A percentile compares a stretch with the other conserved stretches of the same genome.
phyloP scores from a whole-genome alignment of 805 yeast species.

The Sugiyamaella chiloensis region DNA sequence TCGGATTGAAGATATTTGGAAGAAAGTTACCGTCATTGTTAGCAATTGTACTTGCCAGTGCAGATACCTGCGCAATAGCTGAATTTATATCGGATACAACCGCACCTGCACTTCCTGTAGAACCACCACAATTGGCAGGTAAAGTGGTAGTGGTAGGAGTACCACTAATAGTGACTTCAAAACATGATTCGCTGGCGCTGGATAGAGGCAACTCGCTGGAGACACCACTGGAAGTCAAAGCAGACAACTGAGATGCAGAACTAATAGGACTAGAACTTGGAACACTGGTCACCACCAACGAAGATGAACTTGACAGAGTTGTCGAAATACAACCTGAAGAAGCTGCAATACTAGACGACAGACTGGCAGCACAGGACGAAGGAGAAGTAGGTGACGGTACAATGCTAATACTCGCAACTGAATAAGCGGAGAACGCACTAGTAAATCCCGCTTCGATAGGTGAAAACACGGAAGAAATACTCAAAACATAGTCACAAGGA shows the following conservation, averaged over 20 bases:
- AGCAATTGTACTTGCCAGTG: not conserved
- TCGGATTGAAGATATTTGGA: not conserved
- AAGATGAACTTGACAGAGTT: not conserved
- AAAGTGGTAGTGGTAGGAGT: not conserved
- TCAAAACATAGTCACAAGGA: slow-evolving; percentile 17
- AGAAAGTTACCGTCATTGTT: not conserved
- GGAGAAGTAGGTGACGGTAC: slow-evolving; percentile 4
- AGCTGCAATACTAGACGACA: not conserved
- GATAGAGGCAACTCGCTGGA: too few relatives aligned
- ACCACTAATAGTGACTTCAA: not conserved
- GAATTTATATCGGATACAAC: not conserved
- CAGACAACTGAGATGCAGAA: too few relatives aligned
- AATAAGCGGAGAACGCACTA: slow-evolving; percentile 13
- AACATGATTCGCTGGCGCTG: slow-evolving; percentile 1
- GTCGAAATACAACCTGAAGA: not conserved
- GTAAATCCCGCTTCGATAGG: slow-evolving; percentile 13
- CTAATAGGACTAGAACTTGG: too few relatives aligned
- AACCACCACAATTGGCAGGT: slow-evolving; percentile 1
- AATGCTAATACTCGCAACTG: not conserved
- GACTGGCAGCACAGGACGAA: not conserved
- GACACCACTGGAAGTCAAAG: too few relatives aligned
- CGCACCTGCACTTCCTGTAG: slow-evolving; percentile 4
- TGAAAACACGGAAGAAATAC: slow-evolving; percentile 17
- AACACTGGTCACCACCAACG: too few relatives aligned
- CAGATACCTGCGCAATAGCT: not conserved